These are phyloP conservation scores for Claviceps sorghi DNA, from an alignment of 2,329 filamentous ascomycete species.

Conservation along the genomic window DNA sequence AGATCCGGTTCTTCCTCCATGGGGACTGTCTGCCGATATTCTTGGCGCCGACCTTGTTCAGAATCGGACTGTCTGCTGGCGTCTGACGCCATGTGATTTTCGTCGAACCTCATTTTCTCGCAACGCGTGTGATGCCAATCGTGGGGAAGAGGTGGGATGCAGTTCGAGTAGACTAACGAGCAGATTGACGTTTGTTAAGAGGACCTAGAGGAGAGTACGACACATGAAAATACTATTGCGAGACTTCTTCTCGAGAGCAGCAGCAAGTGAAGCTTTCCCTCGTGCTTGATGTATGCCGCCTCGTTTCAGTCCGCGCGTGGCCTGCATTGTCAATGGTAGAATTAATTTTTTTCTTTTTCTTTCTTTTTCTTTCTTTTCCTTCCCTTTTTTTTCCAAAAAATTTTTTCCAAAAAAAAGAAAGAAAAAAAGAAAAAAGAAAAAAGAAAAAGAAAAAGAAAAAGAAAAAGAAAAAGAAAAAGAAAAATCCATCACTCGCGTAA, in stretches of 20 bases:
- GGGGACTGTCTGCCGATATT: conserved; percentile 1
- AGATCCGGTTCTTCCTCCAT: background rate
- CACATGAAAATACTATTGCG: background rate
- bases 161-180: background rate
- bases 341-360: too few relatives aligned
- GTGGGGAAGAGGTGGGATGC: background rate
- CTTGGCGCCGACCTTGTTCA: background rate
- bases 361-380: too few relatives aligned
- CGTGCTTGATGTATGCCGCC: background rate
- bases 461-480: background rate
- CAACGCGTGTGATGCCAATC: background rate
- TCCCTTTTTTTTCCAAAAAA: too few relatives aligned
- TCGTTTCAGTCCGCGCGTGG: background rate
- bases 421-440: too few relatives aligned
- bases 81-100: background rate
- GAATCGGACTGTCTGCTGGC: background rate
- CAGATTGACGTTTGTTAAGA: background rate
- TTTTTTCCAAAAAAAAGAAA: too few relatives aligned
- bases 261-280: background rate
- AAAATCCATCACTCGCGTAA: background rate
- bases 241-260: background rate
- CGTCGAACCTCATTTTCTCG: background rate
- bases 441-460: background rate
- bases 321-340: too few relatives aligned
- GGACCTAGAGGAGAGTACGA: background rate